Evolutionary conservation across 2,329 filamentous ascomycete species (phyloP), one percentile per base, ranked within the genome.

Genomic region (Curvularia sp.): DNA sequence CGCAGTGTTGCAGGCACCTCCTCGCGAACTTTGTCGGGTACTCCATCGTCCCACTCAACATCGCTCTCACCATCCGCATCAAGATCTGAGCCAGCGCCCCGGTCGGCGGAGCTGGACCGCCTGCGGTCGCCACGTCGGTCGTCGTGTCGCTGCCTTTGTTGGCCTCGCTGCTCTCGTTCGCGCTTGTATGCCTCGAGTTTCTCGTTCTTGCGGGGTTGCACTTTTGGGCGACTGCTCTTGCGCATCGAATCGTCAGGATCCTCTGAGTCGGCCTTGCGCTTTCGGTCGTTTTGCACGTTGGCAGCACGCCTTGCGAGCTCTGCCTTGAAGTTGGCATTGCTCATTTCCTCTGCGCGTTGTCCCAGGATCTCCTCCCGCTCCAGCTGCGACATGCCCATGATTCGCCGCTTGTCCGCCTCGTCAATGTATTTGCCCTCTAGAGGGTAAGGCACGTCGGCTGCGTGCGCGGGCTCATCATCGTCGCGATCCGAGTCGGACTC

Each of bases 361-460:
- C 93, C 94, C 6, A 99, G 85, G 43, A 97, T 89, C 74, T 92
- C 87, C 77, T 99, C 95, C 62, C 94, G 90, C 73, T 96, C 89
- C 50, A 98, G 89, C 80, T 98, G 93, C 28, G 93, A 89, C 85
- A 97, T 87, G 55, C 83, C 86, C 84, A 95, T 88, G 61, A 99
- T 95, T 50, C 90, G 67, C 9, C 76, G 73, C 67, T 79, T 81
- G 64, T 83, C 82, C 63, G 81, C 80, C 57, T 80, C 81, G 69
- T 87, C 84, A 59, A 85, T 83, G 74, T 87, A 91, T 71, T 95
- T 88, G 68, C 94, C 93, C 65, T 99, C 95, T 62, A 97, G 85
- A 0, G 94, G 93, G 73, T 96, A 95, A 55, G 87, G 70, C 76
- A 89, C 81, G 71, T 89, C 85, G 53, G 86, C 84, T 55, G 88